Percentiles rank a stretch among this genome's conserved stretches.
These are phyloP conservation scores for Lichenothelia convexa DNA, from an alignment of 495 filamentous ascomycete genomes.

Conservation along the genomic window DNA sequence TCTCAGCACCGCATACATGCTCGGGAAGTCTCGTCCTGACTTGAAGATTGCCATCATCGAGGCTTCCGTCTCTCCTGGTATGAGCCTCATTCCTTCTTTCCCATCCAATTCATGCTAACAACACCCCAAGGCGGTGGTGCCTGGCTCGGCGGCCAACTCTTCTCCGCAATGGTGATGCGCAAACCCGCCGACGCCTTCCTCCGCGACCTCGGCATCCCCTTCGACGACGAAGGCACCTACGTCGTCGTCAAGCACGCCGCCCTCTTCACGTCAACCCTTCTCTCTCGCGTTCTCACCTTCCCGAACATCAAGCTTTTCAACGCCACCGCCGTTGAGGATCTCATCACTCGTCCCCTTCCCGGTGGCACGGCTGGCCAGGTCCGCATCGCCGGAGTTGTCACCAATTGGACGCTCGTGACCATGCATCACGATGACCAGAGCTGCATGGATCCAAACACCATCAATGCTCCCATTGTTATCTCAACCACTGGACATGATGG, in stretches of 20 bases:
- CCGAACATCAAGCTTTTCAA: constrained; percentile 94
- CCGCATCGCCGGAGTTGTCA: constrained; percentile 72
- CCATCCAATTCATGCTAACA: neutral
- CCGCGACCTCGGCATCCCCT: constrained; percentile 60
- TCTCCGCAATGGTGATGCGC: constrained; percentile 85
- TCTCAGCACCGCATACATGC: constrained; percentile 63
- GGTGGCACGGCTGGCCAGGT: constrained; percentile 29
- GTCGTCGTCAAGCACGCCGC: constrained; percentile 89
- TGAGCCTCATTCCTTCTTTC: constrained; percentile 6
- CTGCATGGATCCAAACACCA: constrained; percentile 93
- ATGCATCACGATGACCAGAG: constrained; percentile 85
- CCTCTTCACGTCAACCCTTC: constrained; percentile 70
- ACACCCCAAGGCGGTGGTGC: constrained; percentile 46
- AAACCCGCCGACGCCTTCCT: constrained; percentile 78
- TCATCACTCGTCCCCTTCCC: constrained; percentile 67
- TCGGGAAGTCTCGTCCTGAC: constrained; percentile 69
- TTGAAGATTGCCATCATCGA: constrained; percentile 85
- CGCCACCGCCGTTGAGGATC: constrained; percentile 74
- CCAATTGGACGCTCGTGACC: constrained; percentile 81
- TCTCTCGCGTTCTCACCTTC: constrained; percentile 61
- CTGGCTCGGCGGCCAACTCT: constrained; percentile 84
- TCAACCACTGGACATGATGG: constrained; percentile 82
- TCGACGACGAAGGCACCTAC: constrained; percentile 69
- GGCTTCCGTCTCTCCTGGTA: constrained; percentile 53
- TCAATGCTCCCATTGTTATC: constrained; percentile 74